These are phyloP conservation scores for Daldinia childiae DNA, from an alignment of 495 filamentous ascomycete species.

Conservation along the genomic window DNA sequence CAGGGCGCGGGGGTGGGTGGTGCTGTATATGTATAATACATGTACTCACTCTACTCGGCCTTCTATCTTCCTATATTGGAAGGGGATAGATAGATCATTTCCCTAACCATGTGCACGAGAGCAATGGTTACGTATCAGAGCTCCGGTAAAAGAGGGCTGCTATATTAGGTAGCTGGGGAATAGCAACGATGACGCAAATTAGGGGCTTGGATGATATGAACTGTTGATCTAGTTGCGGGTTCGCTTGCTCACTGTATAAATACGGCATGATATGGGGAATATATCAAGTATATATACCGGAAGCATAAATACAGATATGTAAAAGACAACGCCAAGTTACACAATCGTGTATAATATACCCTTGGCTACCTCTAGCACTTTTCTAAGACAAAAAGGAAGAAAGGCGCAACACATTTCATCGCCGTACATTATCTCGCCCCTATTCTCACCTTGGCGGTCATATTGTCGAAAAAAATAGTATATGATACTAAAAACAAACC, in stretches of 20 bases:
- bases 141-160: background rate
- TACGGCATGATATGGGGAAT: background rate
- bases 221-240: background rate
- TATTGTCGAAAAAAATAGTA: background rate
- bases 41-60: background rate
- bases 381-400: too few species aligned
- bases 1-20: background rate
- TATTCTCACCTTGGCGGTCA: background rate
- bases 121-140: background rate
- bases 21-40: background rate
- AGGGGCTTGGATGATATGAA: background rate
- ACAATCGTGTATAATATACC: too few species aligned
- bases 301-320: background rate
- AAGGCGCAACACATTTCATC: too few species aligned
- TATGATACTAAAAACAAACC: background rate
- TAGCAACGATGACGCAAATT: background rate
- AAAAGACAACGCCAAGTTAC: too few species aligned
- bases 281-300: background rate
- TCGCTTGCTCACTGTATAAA: constrained; percentile 6
- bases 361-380: too few species aligned
- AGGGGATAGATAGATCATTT: background rate
- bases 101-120: background rate
- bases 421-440: too few species aligned
- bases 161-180: background rate
- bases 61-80: background rate